phyloP scores from a whole-genome alignment of 2,329 filamentous ascomycete genomes.

The Apiospora arundinis region DNA sequence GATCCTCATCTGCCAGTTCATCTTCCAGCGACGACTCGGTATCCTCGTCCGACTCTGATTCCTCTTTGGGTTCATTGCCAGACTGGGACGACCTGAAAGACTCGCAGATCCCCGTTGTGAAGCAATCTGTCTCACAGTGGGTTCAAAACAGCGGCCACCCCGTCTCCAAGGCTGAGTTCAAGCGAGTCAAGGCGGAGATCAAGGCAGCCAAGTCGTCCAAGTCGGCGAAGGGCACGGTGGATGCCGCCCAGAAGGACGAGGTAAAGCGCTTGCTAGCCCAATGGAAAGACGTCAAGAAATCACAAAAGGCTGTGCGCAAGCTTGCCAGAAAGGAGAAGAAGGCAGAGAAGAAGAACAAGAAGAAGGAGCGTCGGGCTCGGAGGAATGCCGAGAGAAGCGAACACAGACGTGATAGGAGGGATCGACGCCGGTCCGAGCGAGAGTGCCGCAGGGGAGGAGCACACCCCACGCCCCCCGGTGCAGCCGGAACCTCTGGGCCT shows the following conservation, averaged over 20 bases:
- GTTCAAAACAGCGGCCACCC: slow-evolving; percentile 55
- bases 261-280: slow-evolving; percentile 51
- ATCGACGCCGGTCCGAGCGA: not conserved
- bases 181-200: slow-evolving; percentile 50
- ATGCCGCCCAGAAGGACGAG: slow-evolving; percentile 39
- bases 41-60: slow-evolving; percentile 45
- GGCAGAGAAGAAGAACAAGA: slow-evolving; percentile 39
- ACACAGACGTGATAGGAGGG: not conserved
- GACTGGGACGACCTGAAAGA: slow-evolving; percentile 58
- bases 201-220: slow-evolving; percentile 43
- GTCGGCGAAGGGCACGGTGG: slow-evolving; percentile 18
- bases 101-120: slow-evolving; percentile 54
- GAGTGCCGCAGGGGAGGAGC: not conserved
- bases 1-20: slow-evolving; percentile 43
- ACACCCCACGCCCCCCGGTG: not conserved
- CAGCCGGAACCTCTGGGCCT: not conserved
- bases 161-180: slow-evolving; percentile 53
- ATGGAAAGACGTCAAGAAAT: slow-evolving; percentile 50
- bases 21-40: slow-evolving; percentile 45
- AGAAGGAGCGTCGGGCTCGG: slow-evolving; percentile 38
- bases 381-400: slow-evolving; percentile 31
- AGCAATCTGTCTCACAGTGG: slow-evolving; percentile 54
- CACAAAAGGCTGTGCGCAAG: slow-evolving; percentile 40
- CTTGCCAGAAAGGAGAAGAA: slow-evolving; percentile 41
- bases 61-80: slow-evolving; percentile 59